Conservation (phyloP, 2,329 filamentous ascomycete genomes). For the Lecanicillium sp. region DNA sequence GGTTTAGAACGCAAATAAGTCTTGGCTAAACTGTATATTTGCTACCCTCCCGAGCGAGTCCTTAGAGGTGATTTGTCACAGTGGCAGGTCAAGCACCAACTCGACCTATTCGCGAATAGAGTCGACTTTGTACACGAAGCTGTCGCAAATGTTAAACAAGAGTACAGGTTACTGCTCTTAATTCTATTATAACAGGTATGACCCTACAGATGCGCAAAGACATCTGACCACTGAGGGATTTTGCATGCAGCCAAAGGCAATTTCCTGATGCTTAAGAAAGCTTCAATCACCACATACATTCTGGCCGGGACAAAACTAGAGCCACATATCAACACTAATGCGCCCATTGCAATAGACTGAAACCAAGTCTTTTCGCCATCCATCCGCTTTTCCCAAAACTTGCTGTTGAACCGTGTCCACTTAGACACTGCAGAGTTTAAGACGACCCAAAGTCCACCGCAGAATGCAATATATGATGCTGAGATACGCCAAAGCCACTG, state of each 20-base stretch:
- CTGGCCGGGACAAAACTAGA: constrained; percentile 15
- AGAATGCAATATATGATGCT: constrained; percentile 17
- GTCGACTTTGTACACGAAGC: too few relatives aligned
- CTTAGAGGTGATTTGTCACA: too few relatives aligned
- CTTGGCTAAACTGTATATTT: too few relatives aligned
- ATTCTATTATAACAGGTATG: too few relatives aligned
- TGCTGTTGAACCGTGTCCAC: constrained; percentile 2
- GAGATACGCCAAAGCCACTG: constrained; percentile 19
- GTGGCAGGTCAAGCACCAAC: too few relatives aligned
- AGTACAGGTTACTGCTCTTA: too few relatives aligned
- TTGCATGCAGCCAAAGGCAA: constrained; percentile 18
- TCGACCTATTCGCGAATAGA: too few relatives aligned
- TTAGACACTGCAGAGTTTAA: constrained; percentile 15
- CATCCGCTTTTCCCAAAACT: constrained; percentile 9
- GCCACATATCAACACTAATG: background rate
- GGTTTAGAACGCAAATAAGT: too few relatives aligned
- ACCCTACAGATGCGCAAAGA: constrained; percentile 20
- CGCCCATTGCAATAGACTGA: background rate
- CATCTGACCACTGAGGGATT: constrained; percentile 20
- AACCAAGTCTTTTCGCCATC: constrained; percentile 1
- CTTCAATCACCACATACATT: constrained; percentile 20
- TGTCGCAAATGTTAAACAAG: too few relatives aligned
- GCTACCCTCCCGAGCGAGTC: too few relatives aligned
- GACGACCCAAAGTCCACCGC: constrained; percentile 8
- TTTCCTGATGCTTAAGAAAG: constrained; percentile 20